Evolutionary conservation across 371 early-diverging fungal genomes (phyloP).

Genomic region (Mortierella sp.): DNA sequence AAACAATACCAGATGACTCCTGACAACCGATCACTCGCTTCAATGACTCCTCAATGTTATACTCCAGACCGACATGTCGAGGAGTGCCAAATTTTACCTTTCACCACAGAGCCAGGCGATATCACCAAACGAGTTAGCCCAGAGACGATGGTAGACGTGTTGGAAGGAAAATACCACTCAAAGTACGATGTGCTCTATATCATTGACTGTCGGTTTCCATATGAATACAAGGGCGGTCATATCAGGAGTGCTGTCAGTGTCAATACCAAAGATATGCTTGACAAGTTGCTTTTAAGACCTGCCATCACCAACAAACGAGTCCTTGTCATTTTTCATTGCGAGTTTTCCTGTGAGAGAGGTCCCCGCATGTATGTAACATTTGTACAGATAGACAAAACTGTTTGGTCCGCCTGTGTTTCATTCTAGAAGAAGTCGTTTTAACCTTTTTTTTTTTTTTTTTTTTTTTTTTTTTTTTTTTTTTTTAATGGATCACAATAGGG

Average conservation of each 20-base stretch:
- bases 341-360: slow-evolving; percentile 86
- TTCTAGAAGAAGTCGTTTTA: no score
- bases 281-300: slow-evolving; percentile 50
- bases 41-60: slow-evolving; percentile 16
- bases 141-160: slow-evolving; percentile 53
- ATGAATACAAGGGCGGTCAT: slow-evolving; percentile 93
- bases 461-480: neutral
- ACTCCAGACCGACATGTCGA: slow-evolving; percentile 22
- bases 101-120: slow-evolving; percentile 33
- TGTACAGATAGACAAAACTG: neutral
- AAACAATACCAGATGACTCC: neutral
- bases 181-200: slow-evolving; percentile 66
- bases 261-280: slow-evolving; percentile 62
- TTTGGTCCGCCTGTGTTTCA: neutral
- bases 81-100: slow-evolving; percentile 38
- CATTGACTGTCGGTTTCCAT: slow-evolving; percentile 89
- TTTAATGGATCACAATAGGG: slow-evolving; percentile 57
- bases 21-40: slow-evolving; percentile 1
- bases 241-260: slow-evolving; percentile 80
- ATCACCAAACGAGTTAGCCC: slow-evolving; percentile 37
- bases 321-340: slow-evolving; percentile 91
- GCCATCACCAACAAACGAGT: slow-evolving; percentile 52
- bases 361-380: slow-evolving; percentile 72
- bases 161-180: slow-evolving; percentile 56
- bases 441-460: neutral